phyloP scores from a whole-genome alignment of 1,284 basidiomycete species.

The Moesziomyces sp. region DNA sequence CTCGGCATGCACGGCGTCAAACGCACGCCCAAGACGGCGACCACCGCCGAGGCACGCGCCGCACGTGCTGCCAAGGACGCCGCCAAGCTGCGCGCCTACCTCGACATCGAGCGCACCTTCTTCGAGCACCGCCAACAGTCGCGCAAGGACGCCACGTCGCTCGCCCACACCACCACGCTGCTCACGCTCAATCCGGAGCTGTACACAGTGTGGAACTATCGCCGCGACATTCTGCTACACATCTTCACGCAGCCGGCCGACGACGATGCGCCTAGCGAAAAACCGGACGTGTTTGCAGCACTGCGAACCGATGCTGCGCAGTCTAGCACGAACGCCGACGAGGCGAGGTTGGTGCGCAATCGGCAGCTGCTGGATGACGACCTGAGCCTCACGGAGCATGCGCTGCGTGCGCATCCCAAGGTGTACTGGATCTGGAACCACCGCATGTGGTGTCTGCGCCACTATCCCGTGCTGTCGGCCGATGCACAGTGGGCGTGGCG shows the following conservation, averaged over 20 bases:
- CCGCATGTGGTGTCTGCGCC: constrained; percentile 62
- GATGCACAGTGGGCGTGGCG: constrained; percentile 49
- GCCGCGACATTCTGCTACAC: constrained; percentile 49
- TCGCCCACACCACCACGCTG: constrained; percentile 56
- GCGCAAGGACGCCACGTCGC: constrained; percentile 27
- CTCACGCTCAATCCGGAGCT: constrained; percentile 64
- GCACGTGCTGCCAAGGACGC: constrained; percentile 58
- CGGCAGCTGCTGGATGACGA: constrained; percentile 49
- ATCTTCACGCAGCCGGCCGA: constrained; percentile 25
- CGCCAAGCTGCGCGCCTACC: constrained; percentile 48
- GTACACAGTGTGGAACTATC: constrained; percentile 66
- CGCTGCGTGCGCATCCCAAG: constrained; percentile 63
- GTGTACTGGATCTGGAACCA: constrained; percentile 68
- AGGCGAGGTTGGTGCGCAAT: constrained; percentile 6
- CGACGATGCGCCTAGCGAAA: neutral
- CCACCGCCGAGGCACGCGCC: constrained; percentile 33
- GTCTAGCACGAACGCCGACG: neutral
- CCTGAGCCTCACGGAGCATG: constrained; percentile 58
- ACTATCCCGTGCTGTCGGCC: constrained; percentile 19
- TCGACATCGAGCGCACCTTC: constrained; percentile 44
- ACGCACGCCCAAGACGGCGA: constrained; percentile 23
- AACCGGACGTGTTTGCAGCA: constrained; percentile 49
- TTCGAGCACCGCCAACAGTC: constrained; percentile 30
- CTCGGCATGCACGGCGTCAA: constrained; percentile 51
- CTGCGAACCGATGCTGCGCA: constrained; percentile 3